Base-by-base conservation (phyloP, 805 yeast genomes). In the Yamadazyma laniorum region DNA sequence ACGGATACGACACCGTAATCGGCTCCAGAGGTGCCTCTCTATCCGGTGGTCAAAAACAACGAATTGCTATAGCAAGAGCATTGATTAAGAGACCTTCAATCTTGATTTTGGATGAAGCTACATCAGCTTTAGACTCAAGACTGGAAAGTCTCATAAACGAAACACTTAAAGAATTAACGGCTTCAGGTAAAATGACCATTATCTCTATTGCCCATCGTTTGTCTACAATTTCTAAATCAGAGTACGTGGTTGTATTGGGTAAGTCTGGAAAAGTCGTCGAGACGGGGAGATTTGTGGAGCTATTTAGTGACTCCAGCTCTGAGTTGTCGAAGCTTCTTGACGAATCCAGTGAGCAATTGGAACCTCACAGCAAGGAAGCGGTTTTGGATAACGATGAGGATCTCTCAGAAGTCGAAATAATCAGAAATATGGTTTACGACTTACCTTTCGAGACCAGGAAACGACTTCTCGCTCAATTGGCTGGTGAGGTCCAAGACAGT, bases 41-140 rank as follows among this genome's bases (percentile, higher is more conserved):
- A 16, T 79, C 85, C 4, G 90, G 89, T 26, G 90, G 90, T 9
- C 90, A 83, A 57, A 81, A 82, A 55, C 90, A 83, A 61, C 72
- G 88, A 49, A 67, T 83, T 29, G 89, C 89, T 6, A 80, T 83
- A 58, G 90, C 90, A 0, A 65, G 90, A 45, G 86, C 87, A 1
- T 63, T 83, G 43, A 76, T 82, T 40, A 79, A 84, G 43, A 70
- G 76, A 41, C 90, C 90, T 6, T 66, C 74, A 32, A 68, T 83
- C 15, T 61, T 82, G 47, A 70, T 82, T 4, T 63, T 82, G 39
- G 90, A 82, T 50, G 90, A 82, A 51, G 85, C 85, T 5, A 79
- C 85, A 0, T 77, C 82, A 3, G 84, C 85, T 1, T 59, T 79
- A 25, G 85, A 79, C 51, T 63, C 71, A 16, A 65, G 61, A 49